Base-by-base conservation (phyloP, 352 stramenopile species). In the Globisporangium solare region DNA sequence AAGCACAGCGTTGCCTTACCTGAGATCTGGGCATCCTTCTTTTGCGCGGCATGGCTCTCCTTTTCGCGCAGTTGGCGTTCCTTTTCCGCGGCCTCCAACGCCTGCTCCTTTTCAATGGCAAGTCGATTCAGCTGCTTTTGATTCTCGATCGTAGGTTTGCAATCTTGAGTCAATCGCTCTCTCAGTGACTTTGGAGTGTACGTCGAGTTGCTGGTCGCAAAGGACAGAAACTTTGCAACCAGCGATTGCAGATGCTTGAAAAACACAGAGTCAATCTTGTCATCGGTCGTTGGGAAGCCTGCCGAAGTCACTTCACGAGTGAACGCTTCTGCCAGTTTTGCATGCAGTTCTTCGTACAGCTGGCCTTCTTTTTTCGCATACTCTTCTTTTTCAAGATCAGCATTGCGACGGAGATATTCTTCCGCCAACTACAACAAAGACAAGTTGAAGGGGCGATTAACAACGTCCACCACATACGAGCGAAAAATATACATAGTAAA, bases 41-140 rank as follows among this genome's bases (percentile, higher is more conserved):
- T 61, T 11, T 66, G 70, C 1, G 81, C 68, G 35, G 61, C 68
- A 6, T 71, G 18, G 39, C 61, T 73, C 43, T 92, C 75, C 24
- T 79, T 67, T 52, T 92, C 80, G 24, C 84, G 75, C 61, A 84
- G 72, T 24, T 63, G 55, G 21, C 76, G 70, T 27, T 94, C 79
- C 37, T 77, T 73, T 57, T 91, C 70, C 1, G 71, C 84, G 37
- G 74, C 14, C 37, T 79, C 68, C 6, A 86, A 56, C 2, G 80
- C 82, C 18, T 87, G 48, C 46, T 87, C 72, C 51, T 92, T 92
- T 31, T 92, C 82, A 47, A 71, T 60, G 15, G 74, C 79, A 47
- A 92, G 61, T 10, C 75, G 54, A 56, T 89, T 92, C 10, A 90
- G 66, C 48, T 76, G 61, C 49, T 91, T 94, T 51, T 92, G 80